Evolutionary conservation across 2,329 filamentous ascomycete genomes (phyloP).

Genomic region (Arthrinium puccinioides): DNA sequence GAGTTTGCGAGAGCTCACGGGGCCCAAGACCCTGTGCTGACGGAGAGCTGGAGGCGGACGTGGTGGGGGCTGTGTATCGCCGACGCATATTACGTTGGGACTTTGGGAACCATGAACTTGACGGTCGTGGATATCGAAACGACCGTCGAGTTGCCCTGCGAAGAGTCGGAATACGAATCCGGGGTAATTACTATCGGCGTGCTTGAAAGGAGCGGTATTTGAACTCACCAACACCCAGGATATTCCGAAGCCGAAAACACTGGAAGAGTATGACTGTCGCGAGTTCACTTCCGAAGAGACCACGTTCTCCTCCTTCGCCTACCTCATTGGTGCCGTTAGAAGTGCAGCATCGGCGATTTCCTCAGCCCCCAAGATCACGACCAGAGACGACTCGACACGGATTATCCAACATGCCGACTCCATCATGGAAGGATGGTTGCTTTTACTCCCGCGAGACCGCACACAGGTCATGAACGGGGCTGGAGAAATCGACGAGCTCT

Average conservation of each 20-base stretch:
- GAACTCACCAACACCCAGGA: constrained; percentile 24
- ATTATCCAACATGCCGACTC: constrained; percentile 27
- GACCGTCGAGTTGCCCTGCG: constrained; percentile 56
- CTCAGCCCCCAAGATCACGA: constrained; percentile 10
- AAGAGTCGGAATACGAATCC: constrained; percentile 47
- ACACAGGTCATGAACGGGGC: constrained; percentile 22
- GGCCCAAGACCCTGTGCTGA: constrained; percentile 34
- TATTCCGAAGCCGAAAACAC: constrained; percentile 34
- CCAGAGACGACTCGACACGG: constrained; percentile 15
- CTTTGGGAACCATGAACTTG: constrained; percentile 18
- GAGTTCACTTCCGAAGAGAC: constrained; percentile 47
- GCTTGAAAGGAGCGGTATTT: constrained; percentile 15
- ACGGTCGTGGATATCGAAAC: constrained; percentile 31
- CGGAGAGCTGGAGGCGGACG: constrained; percentile 59
- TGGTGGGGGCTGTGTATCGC: constrained; percentile 65
- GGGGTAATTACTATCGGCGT: constrained; percentile 21
- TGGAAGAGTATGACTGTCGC: constrained; percentile 55
- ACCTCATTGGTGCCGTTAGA: constrained; percentile 57
- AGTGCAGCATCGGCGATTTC: constrained; percentile 18
- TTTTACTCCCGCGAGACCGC: constrained; percentile 26
- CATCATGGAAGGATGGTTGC: constrained; percentile 28
- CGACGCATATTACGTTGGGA: constrained; percentile 40
- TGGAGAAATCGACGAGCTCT: constrained; percentile 21
- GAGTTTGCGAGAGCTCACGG: constrained; percentile 44
- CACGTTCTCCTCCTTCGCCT: constrained; percentile 59